phyloP scores from a whole-genome alignment of 306 rosid genomes.

The Chamaecrista fasciculata region DNA sequence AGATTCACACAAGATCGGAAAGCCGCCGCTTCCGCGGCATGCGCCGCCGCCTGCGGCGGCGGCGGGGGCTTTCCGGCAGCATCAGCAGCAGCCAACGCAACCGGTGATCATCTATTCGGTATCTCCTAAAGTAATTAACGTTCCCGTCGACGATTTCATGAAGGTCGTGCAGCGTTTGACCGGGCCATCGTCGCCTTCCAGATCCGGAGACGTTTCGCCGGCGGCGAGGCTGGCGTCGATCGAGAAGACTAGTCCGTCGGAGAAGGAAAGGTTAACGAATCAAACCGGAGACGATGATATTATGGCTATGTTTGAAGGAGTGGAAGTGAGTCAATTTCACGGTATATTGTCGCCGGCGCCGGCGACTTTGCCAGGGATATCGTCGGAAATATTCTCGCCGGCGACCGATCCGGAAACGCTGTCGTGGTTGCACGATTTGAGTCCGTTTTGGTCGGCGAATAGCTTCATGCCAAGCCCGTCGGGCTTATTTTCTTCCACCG shows the following conservation, averaged over 20 bases:
- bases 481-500: conserved; percentile 56
- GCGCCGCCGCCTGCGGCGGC: neutral
- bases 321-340: conserved; percentile 62
- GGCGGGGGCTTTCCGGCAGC: neutral
- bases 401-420: conserved; percentile 42
- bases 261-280: conserved; percentile 44
- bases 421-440: conserved; percentile 44
- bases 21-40: conserved; percentile 69
- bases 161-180: conserved; percentile 91
- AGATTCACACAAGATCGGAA: conserved; percentile 70
- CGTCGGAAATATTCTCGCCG: conserved; percentile 65
- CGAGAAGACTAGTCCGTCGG: conserved; percentile 72
- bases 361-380: conserved; percentile 52
- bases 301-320: conserved; percentile 44
- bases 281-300: conserved; percentile 31
- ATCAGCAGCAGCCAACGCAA: conserved; percentile 38
- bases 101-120: conserved; percentile 83
- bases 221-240: conserved; percentile 90
- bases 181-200: conserved; percentile 49
- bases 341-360: conserved; percentile 85
- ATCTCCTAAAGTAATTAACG: conserved; percentile 77
- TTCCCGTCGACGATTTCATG: conserved; percentile 67
- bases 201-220: conserved; percentile 70
- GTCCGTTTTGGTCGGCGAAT: conserved; percentile 50
- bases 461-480: conserved; percentile 69